Conservation (phyloP, 805 yeast genomes). For the Wickerhamomyces hampshirensis region DNA sequence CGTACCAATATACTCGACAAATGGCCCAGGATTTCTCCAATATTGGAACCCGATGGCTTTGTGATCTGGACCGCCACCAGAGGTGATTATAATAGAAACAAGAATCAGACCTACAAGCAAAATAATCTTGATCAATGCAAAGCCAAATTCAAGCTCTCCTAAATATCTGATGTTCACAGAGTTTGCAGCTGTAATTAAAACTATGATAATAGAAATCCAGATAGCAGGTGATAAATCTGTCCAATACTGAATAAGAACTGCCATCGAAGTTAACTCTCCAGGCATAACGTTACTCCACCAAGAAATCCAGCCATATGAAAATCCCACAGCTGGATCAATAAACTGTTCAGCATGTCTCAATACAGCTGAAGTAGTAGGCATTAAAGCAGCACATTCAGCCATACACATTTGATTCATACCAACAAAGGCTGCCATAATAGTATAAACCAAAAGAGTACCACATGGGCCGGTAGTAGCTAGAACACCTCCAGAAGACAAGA, state of each 20-base stretch:
- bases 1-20: constrained; percentile 26
- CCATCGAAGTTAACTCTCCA: constrained; percentile 40
- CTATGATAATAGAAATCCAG: constrained; percentile 37
- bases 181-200: constrained; percentile 31
- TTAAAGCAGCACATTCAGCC: constrained; percentile 32
- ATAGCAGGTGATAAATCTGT: constrained; percentile 37
- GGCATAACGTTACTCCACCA: constrained; percentile 40
- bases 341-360: constrained; percentile 32
- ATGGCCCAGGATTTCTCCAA: constrained; percentile 29
- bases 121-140: constrained; percentile 37
- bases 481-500: constrained; percentile 34
- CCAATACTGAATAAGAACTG: constrained; percentile 41
- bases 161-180: constrained; percentile 34
- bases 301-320: constrained; percentile 40
- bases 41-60: constrained; percentile 32
- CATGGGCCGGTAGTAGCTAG: constrained; percentile 29
- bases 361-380: constrained; percentile 34
- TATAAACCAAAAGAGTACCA: constrained; percentile 31
- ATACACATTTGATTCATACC: constrained; percentile 36
- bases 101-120: constrained; percentile 44
- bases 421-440: constrained; percentile 29
- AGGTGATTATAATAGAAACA: constrained; percentile 37
- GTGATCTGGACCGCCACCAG: constrained; percentile 40
- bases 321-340: constrained; percentile 40
- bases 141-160: constrained; percentile 45